These are phyloP conservation scores for Periconia sp. DNA, from an alignment of 2,329 filamentous ascomycete species.

Conservation along the genomic window DNA sequence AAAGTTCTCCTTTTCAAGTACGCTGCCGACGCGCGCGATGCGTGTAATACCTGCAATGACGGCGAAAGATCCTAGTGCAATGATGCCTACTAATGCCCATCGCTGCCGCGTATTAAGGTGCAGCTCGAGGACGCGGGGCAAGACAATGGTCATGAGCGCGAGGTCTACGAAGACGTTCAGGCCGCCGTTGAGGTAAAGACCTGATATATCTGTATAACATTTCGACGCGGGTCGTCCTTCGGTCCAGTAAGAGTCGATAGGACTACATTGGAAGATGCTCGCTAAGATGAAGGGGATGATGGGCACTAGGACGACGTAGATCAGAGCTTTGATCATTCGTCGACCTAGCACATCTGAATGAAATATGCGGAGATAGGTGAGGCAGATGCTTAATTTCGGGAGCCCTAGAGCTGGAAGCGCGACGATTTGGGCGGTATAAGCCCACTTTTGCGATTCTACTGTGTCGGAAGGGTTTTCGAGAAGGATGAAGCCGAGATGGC, in stretches of 20 bases:
- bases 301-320: slow-evolving; percentile 15
- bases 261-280: slow-evolving; percentile 24
- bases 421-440: slow-evolving; percentile 23
- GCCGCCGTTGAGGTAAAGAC: slow-evolving; percentile 17
- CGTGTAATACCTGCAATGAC: slow-evolving; percentile 25
- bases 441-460: slow-evolving; percentile 21
- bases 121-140: slow-evolving; percentile 23
- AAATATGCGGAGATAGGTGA: slow-evolving; percentile 29
- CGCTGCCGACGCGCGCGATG: slow-evolving; percentile 21
- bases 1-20: slow-evolving; percentile 15
- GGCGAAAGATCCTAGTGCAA: slow-evolving; percentile 23
- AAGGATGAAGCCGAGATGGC: slow-evolving; percentile 14
- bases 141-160: slow-evolving; percentile 25
- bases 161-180: slow-evolving; percentile 24
- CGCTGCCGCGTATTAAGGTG: slow-evolving; percentile 23
- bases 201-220: slow-evolving; percentile 18
- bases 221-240: slow-evolving; percentile 21
- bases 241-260: slow-evolving; percentile 26
- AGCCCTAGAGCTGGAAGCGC: slow-evolving; percentile 20
- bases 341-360: slow-evolving; percentile 19
- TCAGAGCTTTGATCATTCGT: slow-evolving; percentile 17
- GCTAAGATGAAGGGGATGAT: slow-evolving; percentile 20
- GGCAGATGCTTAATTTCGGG: slow-evolving; percentile 30
- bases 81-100: slow-evolving; percentile 21
- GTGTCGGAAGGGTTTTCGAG: slow-evolving; percentile 5